Base-by-base conservation (phyloP, 495 filamentous ascomycete species). In the Penicillium paxilli region DNA sequence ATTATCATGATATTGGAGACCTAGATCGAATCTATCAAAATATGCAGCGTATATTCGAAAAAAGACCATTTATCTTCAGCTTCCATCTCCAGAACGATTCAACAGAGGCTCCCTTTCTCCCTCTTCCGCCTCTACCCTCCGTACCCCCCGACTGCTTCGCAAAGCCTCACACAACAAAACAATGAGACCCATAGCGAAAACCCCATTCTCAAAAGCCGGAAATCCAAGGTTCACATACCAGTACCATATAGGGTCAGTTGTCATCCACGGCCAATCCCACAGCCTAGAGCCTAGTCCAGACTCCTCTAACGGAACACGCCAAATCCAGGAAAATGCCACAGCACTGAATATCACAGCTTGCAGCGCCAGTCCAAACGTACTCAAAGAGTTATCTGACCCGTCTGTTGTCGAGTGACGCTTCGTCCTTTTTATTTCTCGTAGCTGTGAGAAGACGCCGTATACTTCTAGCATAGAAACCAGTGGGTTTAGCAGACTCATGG, bases 291-390 rank as follows among this genome's bases (percentile, higher is more conserved):
- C 46, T 16, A 20, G 19, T 14, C 46, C 10, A 33, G 16, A 8
- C 25, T 49, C 35, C 16, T 49, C 26, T 12, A 49, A 35, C 16
- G 46, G 25, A 33, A 49, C 46, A n/a, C 28, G 46, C 46, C 46
- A 49, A 33, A 35, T 49, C 46, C 46, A 49, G 30, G 46, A 35
- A 49, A 49, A 49, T 21, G 46, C 25, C 14, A 49, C 11, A 20
- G 21, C 46, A 35, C 26, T 10, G 22, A 49, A 49, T 3, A 49
- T 28, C 33, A 49, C 12, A 33, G 46, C 25, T 16, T 49, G 46
- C 28, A 37, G 10, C 4, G 16, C 28, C 19, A 49, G 16, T 11
- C 46, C 46, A 25, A 19, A 49, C 11, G 20, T 21, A 33, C 46
- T 49, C 19, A 49, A 25, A 17, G 46, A 2, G 35, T 22, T 35